Evolutionary conservation across 495 filamentous ascomycete species (phyloP).

Genomic region (Extremus antarcticus): DNA sequence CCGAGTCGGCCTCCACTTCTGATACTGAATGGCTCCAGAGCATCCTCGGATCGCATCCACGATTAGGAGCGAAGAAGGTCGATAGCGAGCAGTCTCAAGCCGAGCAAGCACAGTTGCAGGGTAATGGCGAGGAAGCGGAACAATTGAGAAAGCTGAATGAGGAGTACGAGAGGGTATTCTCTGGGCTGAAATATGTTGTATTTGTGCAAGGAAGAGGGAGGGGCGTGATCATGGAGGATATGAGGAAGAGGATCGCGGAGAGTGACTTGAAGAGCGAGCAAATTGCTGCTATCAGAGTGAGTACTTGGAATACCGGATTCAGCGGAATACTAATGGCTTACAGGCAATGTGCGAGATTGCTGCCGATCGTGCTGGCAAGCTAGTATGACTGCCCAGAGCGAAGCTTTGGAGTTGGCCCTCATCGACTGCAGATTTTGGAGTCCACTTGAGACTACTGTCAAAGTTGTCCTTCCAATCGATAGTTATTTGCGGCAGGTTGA

Average conservation of each 20-base stretch:
- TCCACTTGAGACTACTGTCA: no score
- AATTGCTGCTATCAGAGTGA: conserved; percentile 64
- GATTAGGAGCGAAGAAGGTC: conserved; percentile 68
- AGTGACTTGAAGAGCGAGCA: conserved; percentile 58
- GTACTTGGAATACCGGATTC: conserved; percentile 10
- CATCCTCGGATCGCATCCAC: conserved; percentile 79
- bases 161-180: conserved; percentile 74
- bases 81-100: conserved; percentile 63
- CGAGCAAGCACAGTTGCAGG: conserved; percentile 70
- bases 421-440: no score
- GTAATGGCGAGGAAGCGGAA: conserved; percentile 42
- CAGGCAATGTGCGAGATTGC: conserved; percentile 69
- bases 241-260: conserved; percentile 62
- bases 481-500: no score
- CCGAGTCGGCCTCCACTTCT: conserved; percentile 38
- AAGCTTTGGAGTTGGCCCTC: no score
- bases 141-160: conserved; percentile 57
- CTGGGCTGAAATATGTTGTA: conserved; percentile 76
- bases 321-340: neutral
- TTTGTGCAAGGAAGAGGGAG: conserved; percentile 81
- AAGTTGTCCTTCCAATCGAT: no score
- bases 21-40: conserved; percentile 50
- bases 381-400: conserved; percentile 23
- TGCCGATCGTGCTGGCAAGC: conserved; percentile 46
- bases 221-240: conserved; percentile 70